A percentile compares a stretch with the other conserved stretches of the same genome.
phyloP scores from a whole-genome alignment of 331 rosid genomes.

The Saraca asoca region DNA sequence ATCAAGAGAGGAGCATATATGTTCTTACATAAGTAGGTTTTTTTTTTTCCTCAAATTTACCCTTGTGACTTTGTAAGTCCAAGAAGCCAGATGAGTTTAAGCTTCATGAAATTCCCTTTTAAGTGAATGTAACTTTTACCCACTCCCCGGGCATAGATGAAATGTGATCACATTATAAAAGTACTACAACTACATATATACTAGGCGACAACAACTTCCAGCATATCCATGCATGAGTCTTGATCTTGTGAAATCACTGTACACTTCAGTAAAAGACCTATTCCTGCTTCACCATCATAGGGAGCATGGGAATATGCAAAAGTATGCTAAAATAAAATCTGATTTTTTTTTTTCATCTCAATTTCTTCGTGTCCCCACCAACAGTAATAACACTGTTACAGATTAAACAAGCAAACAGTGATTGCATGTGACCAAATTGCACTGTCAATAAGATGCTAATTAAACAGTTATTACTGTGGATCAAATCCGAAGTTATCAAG shows the following conservation, averaged over 20 bases:
- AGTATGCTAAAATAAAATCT: constrained; percentile 32
- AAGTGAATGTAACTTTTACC: no score
- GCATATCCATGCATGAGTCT: constrained; percentile 45
- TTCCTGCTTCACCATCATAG: constrained; percentile 23
- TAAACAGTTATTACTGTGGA: neutral
- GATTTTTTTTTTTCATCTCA: neutral
- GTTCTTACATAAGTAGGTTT: no score
- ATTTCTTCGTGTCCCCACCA: no score
- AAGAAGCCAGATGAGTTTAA: no score
- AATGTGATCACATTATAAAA: constrained; percentile 7
- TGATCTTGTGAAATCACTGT: constrained; percentile 45
- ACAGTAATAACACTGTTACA: no score
- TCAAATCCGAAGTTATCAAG: no score
- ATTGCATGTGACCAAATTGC: constrained; percentile 30
- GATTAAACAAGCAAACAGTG: constrained; percentile 13
- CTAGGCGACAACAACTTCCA: constrained; percentile 40
- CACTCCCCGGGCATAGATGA: constrained; percentile 38
- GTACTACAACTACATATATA: neutral
- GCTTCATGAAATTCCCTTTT: no score
- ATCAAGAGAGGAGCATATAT: no score
- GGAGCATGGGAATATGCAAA: constrained; percentile 37
- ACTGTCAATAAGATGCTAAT: neutral
- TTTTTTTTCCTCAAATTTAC: no score
- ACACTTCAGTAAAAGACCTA: constrained; percentile 29
- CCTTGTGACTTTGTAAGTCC: no score